Evolutionary conservation across 1,284 basidiomycete genomes (phyloP).

Genomic region (Hymenochaete sp.): DNA sequence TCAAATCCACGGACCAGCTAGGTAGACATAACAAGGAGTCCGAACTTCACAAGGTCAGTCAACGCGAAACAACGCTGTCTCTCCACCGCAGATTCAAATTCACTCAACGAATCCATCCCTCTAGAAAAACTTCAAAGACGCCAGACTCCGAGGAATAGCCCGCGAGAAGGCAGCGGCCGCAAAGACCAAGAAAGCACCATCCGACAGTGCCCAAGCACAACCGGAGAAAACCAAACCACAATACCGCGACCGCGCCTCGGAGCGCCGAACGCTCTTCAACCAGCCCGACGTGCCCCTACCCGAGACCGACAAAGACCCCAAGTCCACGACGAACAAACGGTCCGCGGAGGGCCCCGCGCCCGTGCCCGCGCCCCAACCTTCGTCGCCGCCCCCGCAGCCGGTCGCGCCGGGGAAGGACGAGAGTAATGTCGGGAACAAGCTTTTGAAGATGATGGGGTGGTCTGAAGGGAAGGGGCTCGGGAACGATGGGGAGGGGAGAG

Average conservation of each 20-base stretch:
- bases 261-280: conserved; percentile 80
- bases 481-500: conserved; percentile 67
- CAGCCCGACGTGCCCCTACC: conserved; percentile 76
- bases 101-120: conserved; percentile 6
- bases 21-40: conserved; percentile 85
- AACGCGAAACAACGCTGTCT: conserved; percentile 17
- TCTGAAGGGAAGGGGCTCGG: conserved; percentile 83
- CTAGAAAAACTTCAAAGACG: conserved; percentile 78
- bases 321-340: conserved; percentile 36
- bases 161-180: conserved; percentile 69
- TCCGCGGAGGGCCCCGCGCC: conserved; percentile 55
- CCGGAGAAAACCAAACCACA: conserved; percentile 55
- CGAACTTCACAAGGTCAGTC: conserved; percentile 76
- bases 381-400: conserved; percentile 52
- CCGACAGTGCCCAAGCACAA: no score
- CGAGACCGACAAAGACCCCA: conserved; percentile 33
- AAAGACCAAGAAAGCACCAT: no score
- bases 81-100: conserved; percentile 12
- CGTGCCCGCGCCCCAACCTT: conserved; percentile 53
- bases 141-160: conserved; percentile 61
- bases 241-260: conserved; percentile 87
- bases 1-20: conserved; percentile 79
- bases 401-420: conserved; percentile 67
- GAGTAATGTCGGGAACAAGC: conserved; percentile 79
- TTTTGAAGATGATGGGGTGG: conserved; percentile 96